These are phyloP conservation scores for Candida maris DNA, from an alignment of 805 yeast species.

Conservation along the genomic window DNA sequence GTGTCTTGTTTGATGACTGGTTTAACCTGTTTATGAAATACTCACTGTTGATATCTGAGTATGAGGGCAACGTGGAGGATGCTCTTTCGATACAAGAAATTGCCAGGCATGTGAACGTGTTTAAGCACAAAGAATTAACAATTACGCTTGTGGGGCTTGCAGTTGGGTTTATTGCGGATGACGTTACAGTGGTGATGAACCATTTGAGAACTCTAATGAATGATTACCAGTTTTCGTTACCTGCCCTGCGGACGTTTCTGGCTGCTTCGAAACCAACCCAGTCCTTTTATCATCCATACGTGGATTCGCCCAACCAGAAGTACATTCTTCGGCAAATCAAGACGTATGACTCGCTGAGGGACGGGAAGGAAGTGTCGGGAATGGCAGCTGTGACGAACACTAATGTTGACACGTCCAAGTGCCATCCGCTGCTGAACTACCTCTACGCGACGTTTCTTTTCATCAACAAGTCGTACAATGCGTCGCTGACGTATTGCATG, in stretches of 20 bases:
- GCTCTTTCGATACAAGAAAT: conserved; percentile 69
- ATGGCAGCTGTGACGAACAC: conserved; percentile 70
- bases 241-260: conserved; percentile 61
- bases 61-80: conserved; percentile 50
- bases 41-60: conserved; percentile 62
- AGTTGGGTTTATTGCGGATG: conserved; percentile 42
- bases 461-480: conserved; percentile 75
- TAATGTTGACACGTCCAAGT: conserved; percentile 42
- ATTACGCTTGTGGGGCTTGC: conserved; percentile 68
- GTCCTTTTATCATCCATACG: conserved; percentile 36
- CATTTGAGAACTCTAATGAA: conserved; percentile 62
- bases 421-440: conserved; percentile 59
- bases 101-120: conserved; percentile 76
- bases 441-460: conserved; percentile 79
- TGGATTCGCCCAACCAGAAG: conserved; percentile 83
- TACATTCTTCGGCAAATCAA: conserved; percentile 85
- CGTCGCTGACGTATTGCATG: conserved; percentile 74
- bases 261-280: conserved; percentile 39
- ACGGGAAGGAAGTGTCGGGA: conserved; percentile 57
- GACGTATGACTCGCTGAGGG: conserved; percentile 72
- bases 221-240: conserved; percentile 72
- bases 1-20: conserved; percentile 78
- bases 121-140: conserved; percentile 55
- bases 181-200: conserved; percentile 51
- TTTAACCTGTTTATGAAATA: conserved; percentile 78